A percentile compares a stretch with the other conserved stretches of the same genome.
Evolutionary conservation across 345 rosid genomes (phyloP).

Genomic region (Eucalyptus cloeziana): DNA sequence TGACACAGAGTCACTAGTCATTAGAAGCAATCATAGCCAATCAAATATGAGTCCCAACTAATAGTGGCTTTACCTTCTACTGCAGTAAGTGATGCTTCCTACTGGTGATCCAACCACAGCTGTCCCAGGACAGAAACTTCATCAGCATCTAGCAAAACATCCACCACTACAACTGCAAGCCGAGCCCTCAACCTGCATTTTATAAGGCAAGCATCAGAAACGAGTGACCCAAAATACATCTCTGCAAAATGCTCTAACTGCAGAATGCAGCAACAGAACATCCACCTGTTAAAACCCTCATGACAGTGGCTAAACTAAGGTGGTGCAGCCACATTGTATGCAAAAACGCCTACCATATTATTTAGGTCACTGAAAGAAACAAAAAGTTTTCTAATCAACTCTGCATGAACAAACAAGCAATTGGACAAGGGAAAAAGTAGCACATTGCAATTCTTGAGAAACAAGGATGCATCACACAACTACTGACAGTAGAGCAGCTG

Average conservation of each 20-base stretch:
- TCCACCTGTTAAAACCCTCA: background rate
- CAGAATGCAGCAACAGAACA: background rate
- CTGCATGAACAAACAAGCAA: background rate
- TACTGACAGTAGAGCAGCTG: background rate
- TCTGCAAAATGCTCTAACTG: background rate
- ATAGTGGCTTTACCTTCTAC: conserved; percentile 33
- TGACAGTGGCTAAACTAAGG: background rate
- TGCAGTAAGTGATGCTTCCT: conserved; percentile 70
- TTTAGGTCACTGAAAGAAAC: background rate
- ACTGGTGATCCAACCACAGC: conserved; percentile 92
- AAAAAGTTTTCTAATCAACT: no score
- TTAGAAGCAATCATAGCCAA: background rate
- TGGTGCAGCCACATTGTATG: background rate
- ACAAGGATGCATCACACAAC: background rate
- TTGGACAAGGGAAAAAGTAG: background rate
- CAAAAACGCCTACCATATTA: background rate
- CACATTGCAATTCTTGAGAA: background rate
- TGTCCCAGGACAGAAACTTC: conserved; percentile 95
- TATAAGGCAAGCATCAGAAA: background rate
- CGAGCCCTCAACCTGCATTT: conserved; percentile 45
- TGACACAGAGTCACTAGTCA: background rate
- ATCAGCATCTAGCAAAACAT: conserved; percentile 79
- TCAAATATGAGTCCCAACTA: background rate
- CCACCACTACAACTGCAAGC: conserved; percentile 40
- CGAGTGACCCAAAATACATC: background rate